phyloP scores from a whole-genome alignment of 345 rosid genomes.

The Corymbia maculata region DNA sequence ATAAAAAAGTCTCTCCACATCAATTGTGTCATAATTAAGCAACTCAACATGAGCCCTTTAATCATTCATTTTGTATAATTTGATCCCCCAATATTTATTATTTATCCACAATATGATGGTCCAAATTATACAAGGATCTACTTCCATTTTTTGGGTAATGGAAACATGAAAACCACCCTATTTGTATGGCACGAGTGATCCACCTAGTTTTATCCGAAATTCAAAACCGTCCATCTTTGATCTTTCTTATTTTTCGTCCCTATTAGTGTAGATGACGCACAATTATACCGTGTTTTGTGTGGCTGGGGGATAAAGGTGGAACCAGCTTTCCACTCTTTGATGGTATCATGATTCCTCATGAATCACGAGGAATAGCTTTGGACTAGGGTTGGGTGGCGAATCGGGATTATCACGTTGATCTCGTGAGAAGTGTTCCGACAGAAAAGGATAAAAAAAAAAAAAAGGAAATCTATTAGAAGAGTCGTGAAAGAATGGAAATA shows the following conservation, averaged over 20 bases:
- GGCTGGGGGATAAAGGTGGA: neutral
- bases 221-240: neutral
- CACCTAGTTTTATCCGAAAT: neutral
- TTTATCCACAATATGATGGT: neutral
- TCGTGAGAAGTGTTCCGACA: neutral
- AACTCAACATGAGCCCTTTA: neutral
- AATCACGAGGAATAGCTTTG: neutral
- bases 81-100: neutral
- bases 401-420: neutral
- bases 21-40: neutral
- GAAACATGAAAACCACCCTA: neutral
- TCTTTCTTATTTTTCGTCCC: neutral
- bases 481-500: neutral
- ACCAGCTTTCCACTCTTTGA: neutral
- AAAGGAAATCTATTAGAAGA: neutral
- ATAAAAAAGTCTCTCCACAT: neutral
- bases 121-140: neutral
- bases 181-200: neutral
- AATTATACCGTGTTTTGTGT: neutral
- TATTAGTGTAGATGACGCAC: neutral
- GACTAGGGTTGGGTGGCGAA: neutral
- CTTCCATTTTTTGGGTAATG: neutral
- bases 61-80: neutral
- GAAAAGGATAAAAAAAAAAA: neutral
- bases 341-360: neutral